Evolutionary conservation across 495 filamentous ascomycete genomes (phyloP), one percentile per base, ranked within the genome.

Genomic region (Sordaria brevicollis): DNA sequence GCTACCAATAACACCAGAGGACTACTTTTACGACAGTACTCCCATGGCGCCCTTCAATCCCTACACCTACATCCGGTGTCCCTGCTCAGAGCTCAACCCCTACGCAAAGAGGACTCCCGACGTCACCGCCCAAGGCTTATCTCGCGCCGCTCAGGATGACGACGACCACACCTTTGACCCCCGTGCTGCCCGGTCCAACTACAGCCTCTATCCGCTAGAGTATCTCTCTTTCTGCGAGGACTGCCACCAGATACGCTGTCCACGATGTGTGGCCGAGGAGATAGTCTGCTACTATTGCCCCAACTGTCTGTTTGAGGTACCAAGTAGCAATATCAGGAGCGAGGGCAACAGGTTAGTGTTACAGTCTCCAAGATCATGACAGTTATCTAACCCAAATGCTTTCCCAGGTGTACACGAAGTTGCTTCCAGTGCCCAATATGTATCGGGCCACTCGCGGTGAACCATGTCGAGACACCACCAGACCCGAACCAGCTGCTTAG

Each of bases 381-480:
- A 31, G 2, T 17, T 15, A 0, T 29, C 49, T 62, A 31, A 62
- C 5, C 3, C 9, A 17, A 1, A 41, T 54, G 10, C 9, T 15
- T n/a, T 34, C n/a, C 25, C 72, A 98, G 95, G 77, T 99, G 95
- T 76, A 92, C 92, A 19, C 87, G 95, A 71, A 97, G 92, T 75
- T 99, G 95, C 79, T 97, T 94, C 83, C 91, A 94, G 76, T 99
- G 95, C 74, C 96, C 95, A 1, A 81, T 91, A 69, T 99, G 95
- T 78, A 89, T 90, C n/a, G 87, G 92, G 2, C 91, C 92, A 25
- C 84, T 97, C 10, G 83, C 88, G 25, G 89, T 96, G 49, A 91
- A 85, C 68, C 86, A 87, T 25, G 78, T 92, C 70, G 89, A 91
- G 71, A 73, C 79, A n/a, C 76, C 79, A 5, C 79, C 83, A 36